Evolutionary conservation across 305 asterid genomes (phyloP), one percentile per base, ranked within the genome.

Genomic region (Stenogyne calaminthoides): DNA sequence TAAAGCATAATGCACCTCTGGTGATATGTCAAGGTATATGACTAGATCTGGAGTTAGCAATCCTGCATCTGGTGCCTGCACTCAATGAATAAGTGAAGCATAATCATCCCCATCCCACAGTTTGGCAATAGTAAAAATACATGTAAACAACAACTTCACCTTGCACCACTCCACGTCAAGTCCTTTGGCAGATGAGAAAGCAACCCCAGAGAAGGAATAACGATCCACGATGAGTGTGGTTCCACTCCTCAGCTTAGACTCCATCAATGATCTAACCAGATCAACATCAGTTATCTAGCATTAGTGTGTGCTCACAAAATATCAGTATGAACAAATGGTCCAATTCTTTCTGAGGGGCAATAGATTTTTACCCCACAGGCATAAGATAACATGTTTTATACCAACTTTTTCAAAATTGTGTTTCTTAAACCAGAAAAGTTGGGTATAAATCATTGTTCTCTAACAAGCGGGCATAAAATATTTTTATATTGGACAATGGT

Each of bases 31-130:
- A 71, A 94, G 96, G 85, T 90, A 91, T 60, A 91, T 66, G 73
- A 91, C 99, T 76, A 90, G 80, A 84, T 91, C 97, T 57, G 99
- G 99, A 69, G 97, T 95, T 69, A 90, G 84, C 87, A 94, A 70
- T 46, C 99, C 99, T 51, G 79, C 81, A 70, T 94, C 99, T 32
- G 97, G 95, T 81, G 93, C 91, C 99, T 91, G 85, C 81, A 72
- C 58, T 46, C 62, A 64, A 18, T 69, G 68, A 60, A 59, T 27
- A 20, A 62, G n/a, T 19, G 22, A 57, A 67, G 58, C 58, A 58
- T 46, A 29, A 71, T 73, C 20, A 61, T 54, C 62, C 71, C 34
- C 57, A 46, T 14, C 66, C 5, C 9, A 40, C n/a, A 71, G 39
- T 56, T 37, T 25, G 8, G 42, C 51, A 29, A 69, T 40, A 4